These are phyloP conservation scores for Trichosporon sp. DNA, from an alignment of 1,284 basidiomycete genomes.

Conservation along the genomic window DNA sequence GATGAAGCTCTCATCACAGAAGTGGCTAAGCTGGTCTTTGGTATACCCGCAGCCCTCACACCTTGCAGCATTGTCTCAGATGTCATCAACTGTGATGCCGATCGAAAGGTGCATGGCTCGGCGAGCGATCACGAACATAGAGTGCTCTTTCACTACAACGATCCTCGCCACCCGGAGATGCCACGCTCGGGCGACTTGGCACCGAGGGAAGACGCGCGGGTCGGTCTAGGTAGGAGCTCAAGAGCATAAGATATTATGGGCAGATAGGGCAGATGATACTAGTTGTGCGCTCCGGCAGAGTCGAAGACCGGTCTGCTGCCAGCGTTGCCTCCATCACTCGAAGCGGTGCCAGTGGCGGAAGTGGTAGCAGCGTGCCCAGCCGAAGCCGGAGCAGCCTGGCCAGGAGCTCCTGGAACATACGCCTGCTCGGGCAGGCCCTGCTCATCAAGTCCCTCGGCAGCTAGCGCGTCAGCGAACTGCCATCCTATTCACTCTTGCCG, in stretches of 20 bases:
- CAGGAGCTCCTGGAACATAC: constrained; percentile 62
- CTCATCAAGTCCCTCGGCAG: constrained; percentile 53
- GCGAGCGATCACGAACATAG: too few species aligned
- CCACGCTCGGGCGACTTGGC: neutral
- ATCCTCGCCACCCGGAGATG: too few species aligned
- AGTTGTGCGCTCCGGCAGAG: constrained; percentile 10
- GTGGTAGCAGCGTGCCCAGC: neutral
- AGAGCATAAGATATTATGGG: neutral
- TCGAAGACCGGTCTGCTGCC: constrained; percentile 7
- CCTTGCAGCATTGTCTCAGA: too few species aligned
- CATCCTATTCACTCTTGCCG: neutral
- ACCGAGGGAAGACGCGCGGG: neutral
- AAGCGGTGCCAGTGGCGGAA: neutral
- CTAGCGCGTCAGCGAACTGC: constrained; percentile 17
- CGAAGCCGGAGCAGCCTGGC: neutral
- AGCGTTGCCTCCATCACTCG: neutral
- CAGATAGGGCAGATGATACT: too few species aligned
- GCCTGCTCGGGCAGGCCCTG: constrained; percentile 68
- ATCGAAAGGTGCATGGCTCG: too few species aligned
- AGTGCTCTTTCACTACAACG: too few species aligned
- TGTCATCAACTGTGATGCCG: too few species aligned
- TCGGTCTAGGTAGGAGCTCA: neutral
- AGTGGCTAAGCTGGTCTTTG: too few species aligned
- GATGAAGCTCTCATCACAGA: too few species aligned
- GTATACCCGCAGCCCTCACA: too few species aligned